Base-by-base conservation (phyloP, 1,284 basidiomycete species). In the Cutaneotrichosporon cavernicola region DNA sequence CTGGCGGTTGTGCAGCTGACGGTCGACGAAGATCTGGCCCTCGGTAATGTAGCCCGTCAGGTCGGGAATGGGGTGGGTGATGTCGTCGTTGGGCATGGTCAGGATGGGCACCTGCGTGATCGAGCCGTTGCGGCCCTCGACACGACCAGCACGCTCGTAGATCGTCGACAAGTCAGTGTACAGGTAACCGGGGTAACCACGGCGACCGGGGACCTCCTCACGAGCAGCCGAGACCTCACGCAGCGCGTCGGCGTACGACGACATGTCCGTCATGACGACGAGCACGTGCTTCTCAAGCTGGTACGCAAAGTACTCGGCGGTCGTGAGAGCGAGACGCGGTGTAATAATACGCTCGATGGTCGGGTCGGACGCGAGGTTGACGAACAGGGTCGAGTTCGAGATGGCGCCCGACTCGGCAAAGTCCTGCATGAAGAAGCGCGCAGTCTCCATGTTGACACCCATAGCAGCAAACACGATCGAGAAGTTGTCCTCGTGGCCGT, bases 381-480 rank as follows among this genome's bases (percentile, higher is more conserved):
- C 86, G 89, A 99, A 99, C 67, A 99, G 85, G 8, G 97, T 99
- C 61, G 97, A 94, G 76, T 97, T 91, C 82, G 98, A 95, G 70
- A 99, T 86, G 85, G 90, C 92, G 58, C 97, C 97, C 78, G 97
- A 98, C 80, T 97, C 96, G 82, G 99, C 95, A 80, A 99, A 99
- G 84, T 99, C 97, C 80, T 97, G 92, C 83, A 97, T 96, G 90
- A 99, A 99, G 86, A 98, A 99, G 61, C 97, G 89, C 36, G 97
- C 97, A 9, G 97, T 99, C 82, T 99, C 97, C 94, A 98, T 97
- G 85, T 99, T 99, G 74, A 97, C 97, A 88, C 97, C 97, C 97
- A 99, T 99, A 51, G 97, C 97, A 61, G 94, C 97, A 79, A 99
- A 99, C 61, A 99, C 97, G 76, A 99, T 96, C 60, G 92, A 96